Evolutionary conservation across 768 basidiomycete species (phyloP), one percentile per base, ranked within the genome.

Genomic region (Chalciporus chontae): DNA sequence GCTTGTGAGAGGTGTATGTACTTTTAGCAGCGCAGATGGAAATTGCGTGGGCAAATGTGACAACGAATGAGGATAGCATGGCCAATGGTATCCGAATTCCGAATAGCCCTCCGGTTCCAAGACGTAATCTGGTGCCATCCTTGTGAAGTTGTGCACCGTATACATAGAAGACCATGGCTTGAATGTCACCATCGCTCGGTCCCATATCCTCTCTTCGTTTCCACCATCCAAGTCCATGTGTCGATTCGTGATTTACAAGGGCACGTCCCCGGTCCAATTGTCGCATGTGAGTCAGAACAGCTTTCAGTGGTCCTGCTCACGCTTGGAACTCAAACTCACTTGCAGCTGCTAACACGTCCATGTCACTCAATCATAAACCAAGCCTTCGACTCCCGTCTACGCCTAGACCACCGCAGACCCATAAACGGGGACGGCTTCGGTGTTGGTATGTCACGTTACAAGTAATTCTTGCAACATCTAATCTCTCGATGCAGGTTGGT

Each of bases 351-450:
- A 58, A 98, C 94, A 39, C 79, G 90, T 42, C 95, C 95, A 44
- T 85, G 86, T 52, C 95, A 97, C 71, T 92, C 90, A 3, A 96
- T 97, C 71, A 96, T 94, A 67, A 95, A 95, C 67, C 93, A 96
- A 71, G 93, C 95, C 0, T 94, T 93, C 61, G 95, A 97, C 71
- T 94, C 92, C 18, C 80, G 94, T 8, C 75, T 99, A 27, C 81
- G 95, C 17, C 67, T 92, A 45, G 90, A 93, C 62, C 77, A 73
- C 55, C 76, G 90, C 48, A 70, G 90, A 53, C 91, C 90, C n/a
- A 91, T 93, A 69, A 93, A 93, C 57, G 90, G 91, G 8, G 94
- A 97, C 66, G 95, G 95, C 0, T 98, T 98, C 66, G 95, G 95
- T 24, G 92, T 98, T 15, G 90, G 90, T 90, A 56, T 51, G 85